Evolutionary conservation across 805 yeast species (phyloP).

Genomic region (Wickerhamomyces chaumierensis): DNA sequence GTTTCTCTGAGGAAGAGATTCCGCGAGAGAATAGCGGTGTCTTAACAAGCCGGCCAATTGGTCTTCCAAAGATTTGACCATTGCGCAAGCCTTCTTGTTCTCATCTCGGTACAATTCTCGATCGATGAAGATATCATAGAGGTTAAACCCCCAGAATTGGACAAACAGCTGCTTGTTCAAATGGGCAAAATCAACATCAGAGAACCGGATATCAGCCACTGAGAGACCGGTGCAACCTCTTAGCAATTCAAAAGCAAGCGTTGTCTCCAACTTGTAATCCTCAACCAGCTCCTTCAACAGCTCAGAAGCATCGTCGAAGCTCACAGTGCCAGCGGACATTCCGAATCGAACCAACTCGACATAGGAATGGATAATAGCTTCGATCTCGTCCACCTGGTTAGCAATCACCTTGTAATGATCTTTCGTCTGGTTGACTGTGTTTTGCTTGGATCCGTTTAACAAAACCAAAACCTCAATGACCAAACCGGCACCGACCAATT

Average conservation of each 20-base stretch:
- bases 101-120: conserved; percentile 38
- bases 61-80: conserved; percentile 24
- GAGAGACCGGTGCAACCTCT: no score
- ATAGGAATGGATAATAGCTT: conserved; percentile 54
- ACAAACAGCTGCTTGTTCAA: conserved; percentile 35
- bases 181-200: conserved; percentile 15
- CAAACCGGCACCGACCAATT: conserved; percentile 31
- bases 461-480: conserved; percentile 62
- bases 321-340: conserved; percentile 20
- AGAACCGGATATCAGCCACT: conserved; percentile 18
- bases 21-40: no score
- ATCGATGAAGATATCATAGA: conserved; percentile 59
- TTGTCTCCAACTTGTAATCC: conserved; percentile 34
- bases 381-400: conserved; percentile 60
- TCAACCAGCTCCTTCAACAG: conserved; percentile 29
- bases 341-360: conserved; percentile 47
- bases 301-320: conserved; percentile 25
- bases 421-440: conserved; percentile 23
- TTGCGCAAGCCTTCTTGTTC: conserved; percentile 25
- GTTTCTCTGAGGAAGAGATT: neutral
- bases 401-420: conserved; percentile 62
- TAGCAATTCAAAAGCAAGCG: conserved; percentile 77
- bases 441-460: conserved; percentile 37
- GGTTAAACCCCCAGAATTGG: conserved; percentile 62
- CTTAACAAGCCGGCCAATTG: conserved; percentile 15